phyloP scores from a whole-genome alignment of 306 rosid species.

The Potentilla sterilis region DNA sequence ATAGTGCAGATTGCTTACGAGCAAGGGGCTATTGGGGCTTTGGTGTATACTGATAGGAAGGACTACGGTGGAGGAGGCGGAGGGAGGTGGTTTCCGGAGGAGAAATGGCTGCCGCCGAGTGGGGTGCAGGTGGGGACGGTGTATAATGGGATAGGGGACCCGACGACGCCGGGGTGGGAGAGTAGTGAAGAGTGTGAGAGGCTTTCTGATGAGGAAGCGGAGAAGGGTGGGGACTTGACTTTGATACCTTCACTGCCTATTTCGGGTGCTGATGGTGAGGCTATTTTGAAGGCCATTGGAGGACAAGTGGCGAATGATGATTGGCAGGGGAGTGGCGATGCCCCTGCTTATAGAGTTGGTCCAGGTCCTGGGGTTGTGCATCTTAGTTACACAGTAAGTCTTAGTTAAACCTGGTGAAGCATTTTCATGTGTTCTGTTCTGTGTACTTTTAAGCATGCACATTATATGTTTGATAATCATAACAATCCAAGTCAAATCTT shows the following conservation, averaged over 20 bases:
- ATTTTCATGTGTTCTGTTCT: background rate
- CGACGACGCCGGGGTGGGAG: constrained; percentile 76
- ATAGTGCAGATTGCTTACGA: constrained; percentile 49
- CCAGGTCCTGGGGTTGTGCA: constrained; percentile 74
- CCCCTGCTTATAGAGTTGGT: constrained; percentile 51
- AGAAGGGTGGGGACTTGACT: constrained; percentile 48
- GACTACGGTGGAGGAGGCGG: constrained; percentile 60
- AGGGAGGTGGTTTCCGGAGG: constrained; percentile 55
- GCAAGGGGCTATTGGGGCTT: constrained; percentile 58
- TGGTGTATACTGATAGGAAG: constrained; percentile 60
- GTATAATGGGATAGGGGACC: constrained; percentile 53
- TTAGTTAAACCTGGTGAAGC: constrained; percentile 2
- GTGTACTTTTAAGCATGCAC: background rate
- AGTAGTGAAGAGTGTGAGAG: constrained; percentile 58
- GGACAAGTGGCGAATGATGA: constrained; percentile 57
- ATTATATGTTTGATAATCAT: background rate
- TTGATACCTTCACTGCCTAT: constrained; percentile 71
- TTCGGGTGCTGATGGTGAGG: constrained; percentile 57
- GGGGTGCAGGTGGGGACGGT: constrained; percentile 73
- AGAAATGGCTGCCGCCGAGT: constrained; percentile 70
- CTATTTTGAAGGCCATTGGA: constrained; percentile 48
- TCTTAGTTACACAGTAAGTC: constrained; percentile 50
- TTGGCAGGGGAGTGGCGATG: constrained; percentile 72
- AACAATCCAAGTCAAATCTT: background rate
- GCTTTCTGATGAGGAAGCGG: constrained; percentile 44